Base-by-base conservation (phyloP, 306 rosid species). In the Amphicarpaea edgeworthii region DNA sequence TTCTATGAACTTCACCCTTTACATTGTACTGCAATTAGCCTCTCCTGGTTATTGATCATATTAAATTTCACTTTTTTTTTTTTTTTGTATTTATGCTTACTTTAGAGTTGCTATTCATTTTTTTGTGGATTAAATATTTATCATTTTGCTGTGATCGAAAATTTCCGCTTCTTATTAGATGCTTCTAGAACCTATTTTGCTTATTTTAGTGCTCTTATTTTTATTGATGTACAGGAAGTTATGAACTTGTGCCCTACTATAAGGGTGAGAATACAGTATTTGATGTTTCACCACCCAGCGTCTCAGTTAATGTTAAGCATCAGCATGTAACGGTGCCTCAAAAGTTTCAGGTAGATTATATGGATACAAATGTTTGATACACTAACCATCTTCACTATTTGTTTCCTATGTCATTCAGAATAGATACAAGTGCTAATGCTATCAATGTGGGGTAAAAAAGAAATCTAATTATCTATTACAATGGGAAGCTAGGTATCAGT, bases 191-290 rank as follows among this genome's bases (percentile, higher is more conserved):
- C 42, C 37, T 50, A 50, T 73, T 59, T 59, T 74, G 51, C 70
- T 69, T 62, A 63, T 79, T 68, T 79, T 47, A 32, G 40, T 40
- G 76, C 69, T 79, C 60, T 46, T 24, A 15, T 77, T 62, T 79
- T 70, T 30, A 46, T 87, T 73, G 59, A 37, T 61, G 76, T 16
- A 34, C 96, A 95, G 99, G 99, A 83, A 83, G 76, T 46, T 95
- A 86, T 72, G 89, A 87, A 83, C 90, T 95, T 68, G 86, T 95
- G 72, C 99, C 99, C 71, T 95, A 85, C 87, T 95, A 95, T 87
- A 92, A 89, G 90, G 99, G 99, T 70, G 99, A 95, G 79, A 92
- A 95, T 86, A 90, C 97, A 16, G 88, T 90, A 45, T 95, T 95
- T 90, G 99, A 90, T 73, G 90, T 95, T 87, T 95, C 91, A n/a